These are phyloP conservation scores for Metschnikowia dekortorum DNA, from an alignment of 805 yeast genomes.

Conservation along the genomic window DNA sequence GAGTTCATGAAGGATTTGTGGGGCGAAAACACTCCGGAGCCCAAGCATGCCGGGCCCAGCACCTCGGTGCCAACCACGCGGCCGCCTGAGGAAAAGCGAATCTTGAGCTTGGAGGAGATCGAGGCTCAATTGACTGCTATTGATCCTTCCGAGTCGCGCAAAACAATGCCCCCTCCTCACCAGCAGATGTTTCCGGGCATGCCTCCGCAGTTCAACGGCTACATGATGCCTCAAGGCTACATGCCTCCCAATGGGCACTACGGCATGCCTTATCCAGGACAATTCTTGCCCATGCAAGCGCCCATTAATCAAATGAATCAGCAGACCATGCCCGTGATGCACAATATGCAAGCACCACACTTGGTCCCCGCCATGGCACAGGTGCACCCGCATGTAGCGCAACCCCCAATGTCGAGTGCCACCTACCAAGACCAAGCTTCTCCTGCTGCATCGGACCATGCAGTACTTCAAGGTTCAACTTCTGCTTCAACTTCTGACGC, in stretches of 20 bases:
- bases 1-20: conserved; percentile 44
- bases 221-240: conserved; percentile 39
- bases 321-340: conserved; percentile 24
- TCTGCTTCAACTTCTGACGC: not conserved
- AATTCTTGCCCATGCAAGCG: conserved; percentile 19
- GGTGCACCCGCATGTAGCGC: conserved; percentile 10
- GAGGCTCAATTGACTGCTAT: conserved; percentile 69
- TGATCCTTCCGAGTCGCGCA: conserved; percentile 26
- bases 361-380: conserved; percentile 7
- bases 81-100: conserved; percentile 33
- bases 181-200: conserved; percentile 32
- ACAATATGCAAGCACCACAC: conserved; percentile 16
- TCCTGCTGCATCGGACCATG: conserved; percentile 2
- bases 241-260: conserved; percentile 35
- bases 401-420: conserved; percentile 15
- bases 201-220: conserved; percentile 33
- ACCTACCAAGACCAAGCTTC: not conserved
- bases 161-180: conserved; percentile 15
- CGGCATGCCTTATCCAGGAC: conserved; percentile 24
- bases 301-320: conserved; percentile 11
- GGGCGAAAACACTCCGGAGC: conserved; percentile 35
- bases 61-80: conserved; percentile 33
- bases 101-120: conserved; percentile 75
- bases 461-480: conserved; percentile 3
- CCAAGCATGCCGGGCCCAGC: conserved; percentile 8